Percentiles rank a stretch among this genome's conserved stretches.
Evolutionary conservation across 768 basidiomycete species (phyloP).

Genomic region (Dentipellis sp.): DNA sequence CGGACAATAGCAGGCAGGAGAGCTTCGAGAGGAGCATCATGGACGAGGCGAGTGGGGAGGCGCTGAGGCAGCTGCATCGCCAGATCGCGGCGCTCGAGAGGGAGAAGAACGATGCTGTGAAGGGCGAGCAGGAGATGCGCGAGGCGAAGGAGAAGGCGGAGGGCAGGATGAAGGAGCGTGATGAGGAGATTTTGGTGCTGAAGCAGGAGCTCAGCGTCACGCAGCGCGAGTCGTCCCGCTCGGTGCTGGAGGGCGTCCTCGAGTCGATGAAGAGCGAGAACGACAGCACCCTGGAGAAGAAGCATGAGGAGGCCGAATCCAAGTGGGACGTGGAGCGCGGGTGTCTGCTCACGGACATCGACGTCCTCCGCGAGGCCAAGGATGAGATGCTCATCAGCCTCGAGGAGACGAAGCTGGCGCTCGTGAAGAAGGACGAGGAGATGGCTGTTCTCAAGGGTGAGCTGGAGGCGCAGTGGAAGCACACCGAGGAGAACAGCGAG

Average conservation of each 20-base stretch:
- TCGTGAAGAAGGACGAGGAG: constrained; percentile 21
- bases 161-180: constrained; percentile 25
- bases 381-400: constrained; percentile 31
- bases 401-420: constrained; percentile 27
- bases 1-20: constrained; percentile 76
- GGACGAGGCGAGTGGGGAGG: constrained; percentile 73
- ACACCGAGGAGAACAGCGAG: constrained; percentile 49
- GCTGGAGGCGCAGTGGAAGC: constrained; percentile 63
- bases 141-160: constrained; percentile 22
- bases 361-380: constrained; percentile 36
- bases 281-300: constrained; percentile 23
- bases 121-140: constrained; percentile 25
- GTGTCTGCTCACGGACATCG: constrained; percentile 33
- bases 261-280: constrained; percentile 27
- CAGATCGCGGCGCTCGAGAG: constrained; percentile 71
- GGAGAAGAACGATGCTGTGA: constrained; percentile 42
- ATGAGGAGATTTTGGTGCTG: constrained; percentile 37
- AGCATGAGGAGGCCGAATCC: constrained; percentile 23
- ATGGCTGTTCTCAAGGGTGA: constrained; percentile 42
- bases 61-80: constrained; percentile 68
- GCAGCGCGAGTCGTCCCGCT: constrained; percentile 12
- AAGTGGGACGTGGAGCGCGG: constrained; percentile 44
- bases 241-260: neutral
- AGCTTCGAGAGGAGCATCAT: constrained; percentile 77
- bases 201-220: constrained; percentile 28